These are phyloP conservation scores for Crataegus laevigata DNA, from an alignment of 306 rosid species.

Conservation along the genomic window DNA sequence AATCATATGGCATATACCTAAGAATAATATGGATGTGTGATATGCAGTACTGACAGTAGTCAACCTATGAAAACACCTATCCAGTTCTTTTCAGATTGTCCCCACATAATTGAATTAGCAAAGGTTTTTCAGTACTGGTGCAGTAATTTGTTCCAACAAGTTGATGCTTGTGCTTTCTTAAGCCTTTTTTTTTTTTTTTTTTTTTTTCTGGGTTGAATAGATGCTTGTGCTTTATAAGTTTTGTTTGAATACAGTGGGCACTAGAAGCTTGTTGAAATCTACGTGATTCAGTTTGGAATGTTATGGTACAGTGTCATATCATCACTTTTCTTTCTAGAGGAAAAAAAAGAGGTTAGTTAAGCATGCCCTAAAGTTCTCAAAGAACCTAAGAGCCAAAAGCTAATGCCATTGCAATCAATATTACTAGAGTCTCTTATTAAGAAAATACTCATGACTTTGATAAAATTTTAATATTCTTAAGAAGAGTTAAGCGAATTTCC, in stretches of 20 bases:
- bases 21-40: not conserved
- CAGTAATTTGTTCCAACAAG: not conserved
- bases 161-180: not conserved
- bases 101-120: not conserved
- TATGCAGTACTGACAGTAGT: not conserved
- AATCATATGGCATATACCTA: not conserved
- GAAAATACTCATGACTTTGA: not conserved
- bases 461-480: not conserved
- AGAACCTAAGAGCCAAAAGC: not conserved
- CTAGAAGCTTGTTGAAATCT: not conserved
- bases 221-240: not conserved
- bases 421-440: not conserved
- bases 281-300: not conserved
- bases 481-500: not conserved
- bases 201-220: not conserved
- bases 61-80: not conserved
- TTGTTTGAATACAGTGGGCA: not conserved
- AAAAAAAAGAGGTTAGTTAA: not conserved
- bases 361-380: not conserved
- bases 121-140: not conserved
- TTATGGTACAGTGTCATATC: not conserved
- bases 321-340: not conserved
- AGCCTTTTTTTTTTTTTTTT: not conserved
- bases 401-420: not conserved
- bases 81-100: not conserved